A percentile compares a stretch with the other conserved stretches of the same genome.
phyloP scores from a whole-genome alignment of 176 grass and related monocot genomes.

The Zea luxurians region DNA sequence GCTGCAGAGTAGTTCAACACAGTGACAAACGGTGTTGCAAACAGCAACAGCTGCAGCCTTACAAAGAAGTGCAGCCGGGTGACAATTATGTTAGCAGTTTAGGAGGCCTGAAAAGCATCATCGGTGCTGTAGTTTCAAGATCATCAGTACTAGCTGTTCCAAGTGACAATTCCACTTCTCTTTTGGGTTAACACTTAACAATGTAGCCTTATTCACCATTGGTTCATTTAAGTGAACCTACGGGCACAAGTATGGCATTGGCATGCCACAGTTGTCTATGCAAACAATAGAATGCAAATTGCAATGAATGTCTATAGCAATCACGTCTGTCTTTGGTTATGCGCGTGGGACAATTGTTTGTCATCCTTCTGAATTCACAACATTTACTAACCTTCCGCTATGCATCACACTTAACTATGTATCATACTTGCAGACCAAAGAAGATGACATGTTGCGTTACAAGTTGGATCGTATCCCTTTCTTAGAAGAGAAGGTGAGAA shows the following conservation, averaged over 20 bases:
- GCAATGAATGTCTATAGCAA: neutral
- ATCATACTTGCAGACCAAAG: conserved; percentile 51
- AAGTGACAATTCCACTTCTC: neutral
- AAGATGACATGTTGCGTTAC: conserved; percentile 67
- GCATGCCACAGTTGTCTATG: conserved; percentile 13
- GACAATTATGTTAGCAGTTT: neutral
- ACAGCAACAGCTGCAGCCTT: no score
- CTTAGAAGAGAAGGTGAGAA: conserved; percentile 78
- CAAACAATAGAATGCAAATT: neutral
- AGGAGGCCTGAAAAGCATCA: neutral
- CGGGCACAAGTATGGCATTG: neutral
- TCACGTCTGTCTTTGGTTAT: neutral
- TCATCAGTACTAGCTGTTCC: conserved; percentile 1
- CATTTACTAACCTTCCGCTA: conserved; percentile 9
- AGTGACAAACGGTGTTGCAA: no score
- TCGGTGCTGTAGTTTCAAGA: neutral
- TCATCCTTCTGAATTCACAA: conserved; percentile 8
- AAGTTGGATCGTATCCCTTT: conserved; percentile 78
- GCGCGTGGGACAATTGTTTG: neutral
- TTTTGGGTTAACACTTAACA: neutral
- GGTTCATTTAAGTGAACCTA: conserved; percentile 9
- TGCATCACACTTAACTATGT: conserved; percentile 1
- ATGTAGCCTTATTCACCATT: neutral
- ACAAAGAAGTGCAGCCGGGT: no score
- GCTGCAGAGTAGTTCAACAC: no score